Base-by-base conservation (phyloP, 2,329 filamentous ascomycete genomes). In the Nemania sp. region DNA sequence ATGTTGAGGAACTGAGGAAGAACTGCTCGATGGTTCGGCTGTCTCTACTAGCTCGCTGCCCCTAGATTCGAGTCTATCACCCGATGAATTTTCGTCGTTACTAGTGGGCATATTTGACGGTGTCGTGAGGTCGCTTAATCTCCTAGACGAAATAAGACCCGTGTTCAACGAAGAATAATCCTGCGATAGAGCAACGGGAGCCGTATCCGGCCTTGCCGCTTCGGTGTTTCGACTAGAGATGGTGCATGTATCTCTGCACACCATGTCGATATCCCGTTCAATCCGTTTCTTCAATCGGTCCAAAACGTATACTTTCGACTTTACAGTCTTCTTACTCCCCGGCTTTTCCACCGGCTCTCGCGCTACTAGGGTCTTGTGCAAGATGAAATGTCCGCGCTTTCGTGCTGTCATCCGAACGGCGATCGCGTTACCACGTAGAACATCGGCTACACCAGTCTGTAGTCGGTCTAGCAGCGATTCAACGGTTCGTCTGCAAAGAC, bases 321-420 rank as follows among this genome's bases (percentile, higher is more conserved):
- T 71, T 6, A 60, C 63, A 11, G 66, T 73, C 41, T 72, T 72
- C 40, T 62, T 65, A 19, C 60, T 64, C 19, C 61, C 66, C 7
- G 62, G 61, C 14, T 64, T 66, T 31, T 73, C 71, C 22, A 72
- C 57, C 14, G 66, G 66, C 14, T 69, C 68, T 24, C 69, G 68
- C 6, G 76, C 72, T 11, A 76, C 70, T 7, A 80, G 67, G 5
- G 73, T 74, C 59, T 78, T 78, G 63, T 80, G 75, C n/a, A 80
- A 55, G 12, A 82, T 72, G 19, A 80, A 72, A 51, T 82, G 80
- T 0, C 80, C 80, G 37, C 79, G 74, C 62, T 82, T 82, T 59
- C 78, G 72, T 6, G 76, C 75, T 2, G 72, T 74, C 63, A 82
- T 68, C 19, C 73, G 77, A 45, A 80, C 70, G 5, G 75, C 72